These are phyloP conservation scores for Clavispora vitiphila DNA, from an alignment of 805 yeast genomes.

Conservation along the genomic window DNA sequence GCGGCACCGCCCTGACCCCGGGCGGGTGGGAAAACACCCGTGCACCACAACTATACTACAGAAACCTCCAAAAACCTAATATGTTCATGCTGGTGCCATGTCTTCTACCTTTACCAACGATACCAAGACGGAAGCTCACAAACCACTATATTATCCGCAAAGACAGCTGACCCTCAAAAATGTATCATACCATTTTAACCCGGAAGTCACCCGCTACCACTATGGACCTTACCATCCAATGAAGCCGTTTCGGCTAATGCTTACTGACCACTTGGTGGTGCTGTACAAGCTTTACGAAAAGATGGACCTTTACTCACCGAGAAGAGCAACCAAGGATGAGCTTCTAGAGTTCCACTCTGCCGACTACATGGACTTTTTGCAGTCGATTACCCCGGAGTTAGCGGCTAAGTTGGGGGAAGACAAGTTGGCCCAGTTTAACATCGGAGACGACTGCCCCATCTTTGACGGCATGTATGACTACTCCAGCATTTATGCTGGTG, in stretches of 20 bases:
- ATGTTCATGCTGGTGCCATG: background rate
- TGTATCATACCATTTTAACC: slow-evolving; percentile 87
- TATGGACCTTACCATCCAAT: slow-evolving; percentile 96
- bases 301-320: slow-evolving; percentile 85
- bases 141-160: slow-evolving; percentile 29
- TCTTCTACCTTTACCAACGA: slow-evolving; percentile 29
- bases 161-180: slow-evolving; percentile 7
- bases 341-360: slow-evolving; percentile 78
- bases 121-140: slow-evolving; percentile 25
- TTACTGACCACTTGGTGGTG: slow-evolving; percentile 86
- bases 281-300: slow-evolving; percentile 80
- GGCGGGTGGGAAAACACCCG: slow-evolving; percentile 1
- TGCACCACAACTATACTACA: slow-evolving; percentile 1
- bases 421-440: slow-evolving; percentile 66
- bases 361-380: slow-evolving; percentile 76
- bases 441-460: slow-evolving; percentile 92
- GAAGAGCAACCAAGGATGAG: slow-evolving; percentile 78
- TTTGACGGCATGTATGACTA: slow-evolving; percentile 94
- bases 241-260: slow-evolving; percentile 93
- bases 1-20: background rate
- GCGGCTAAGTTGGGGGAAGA: slow-evolving; percentile 52
- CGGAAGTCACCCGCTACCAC: slow-evolving; percentile 74
- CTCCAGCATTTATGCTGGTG: slow-evolving; percentile 86
- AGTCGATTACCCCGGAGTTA: slow-evolving; percentile 72
- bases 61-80: background rate